Base-by-base conservation (phyloP, 164 flowering plant genomes). In the Chloranthus sessilifolius region DNA sequence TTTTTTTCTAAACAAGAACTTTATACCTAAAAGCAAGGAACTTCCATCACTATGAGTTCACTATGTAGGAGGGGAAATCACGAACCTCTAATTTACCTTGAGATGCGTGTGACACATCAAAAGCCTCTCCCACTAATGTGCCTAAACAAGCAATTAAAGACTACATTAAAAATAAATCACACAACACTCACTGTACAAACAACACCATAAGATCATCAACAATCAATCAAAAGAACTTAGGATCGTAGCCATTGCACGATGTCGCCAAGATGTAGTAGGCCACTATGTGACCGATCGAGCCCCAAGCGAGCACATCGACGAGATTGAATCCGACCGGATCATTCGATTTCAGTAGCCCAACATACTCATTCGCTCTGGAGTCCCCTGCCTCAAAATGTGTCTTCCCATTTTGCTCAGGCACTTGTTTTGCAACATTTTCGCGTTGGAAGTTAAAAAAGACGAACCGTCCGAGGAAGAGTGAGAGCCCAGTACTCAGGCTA, bases 401-500 rank as follows among this genome's bases (percentile, higher is more conserved):
- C 52, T 66, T 0, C 0, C 96, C 96, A 48, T 88, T 88, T 67
- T 88, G 96, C 77, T 70, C 87, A 0, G 96, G 96, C 19, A 85
- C 35, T 52, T 85, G 96, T 36, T 85, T 88, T 2, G 95, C 91
- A 52, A 80, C 95, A 57, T 88, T 88, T 68, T 88, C 96, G 39
- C 96, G 70, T 68, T 88, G 96, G 74, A 88, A 88, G 61, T 80
- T 83, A 74, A 88, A 88, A 95, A 88, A 88, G 3, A 88, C 96
- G 58, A 88, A 88, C 65, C 96, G 65, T 0, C 96, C 96, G 42
- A 88, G 25, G 84, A 88, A 85, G 9, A 85, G 71, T 2, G 96
- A 88, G 10, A 88, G 64, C 11, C 96, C 96, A 0, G 96, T 88
- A 83, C 96, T 88, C 41, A 88, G 64, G 75, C 88, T 85, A 44